Evolutionary conservation across 371 early-diverging fungal species (phyloP).

Genomic region (Mucor mucedo): DNA sequence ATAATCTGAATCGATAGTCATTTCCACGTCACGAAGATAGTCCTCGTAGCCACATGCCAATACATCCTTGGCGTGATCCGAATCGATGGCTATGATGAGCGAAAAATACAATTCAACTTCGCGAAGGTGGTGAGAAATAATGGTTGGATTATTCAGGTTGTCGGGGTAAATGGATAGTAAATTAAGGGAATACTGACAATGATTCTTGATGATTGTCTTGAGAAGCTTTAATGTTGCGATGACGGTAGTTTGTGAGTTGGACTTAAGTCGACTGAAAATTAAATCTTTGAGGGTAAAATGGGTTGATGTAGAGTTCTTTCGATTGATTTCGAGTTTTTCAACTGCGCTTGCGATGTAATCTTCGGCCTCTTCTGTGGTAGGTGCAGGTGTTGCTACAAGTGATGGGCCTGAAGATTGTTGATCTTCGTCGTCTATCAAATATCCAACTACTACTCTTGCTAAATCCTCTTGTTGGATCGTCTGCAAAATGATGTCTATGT

Average conservation of each 20-base stretch:
- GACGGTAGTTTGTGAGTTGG: slow-evolving; percentile 75
- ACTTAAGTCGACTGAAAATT: slow-evolving; percentile 75
- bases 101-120: slow-evolving; percentile 76
- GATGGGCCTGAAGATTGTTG: neutral
- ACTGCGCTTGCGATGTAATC: neutral
- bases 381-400: neutral
- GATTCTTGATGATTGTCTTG: slow-evolving; percentile 73
- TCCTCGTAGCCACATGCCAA: slow-evolving; percentile 72
- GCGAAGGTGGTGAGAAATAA: slow-evolving; percentile 69
- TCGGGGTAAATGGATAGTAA: slow-evolving; percentile 73
- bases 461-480: slow-evolving; percentile 77
- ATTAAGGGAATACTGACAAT: slow-evolving; percentile 76
- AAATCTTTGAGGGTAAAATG: slow-evolving; percentile 80
- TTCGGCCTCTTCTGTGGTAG: neutral
- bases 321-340: neutral
- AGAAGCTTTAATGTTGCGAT: slow-evolving; percentile 85
- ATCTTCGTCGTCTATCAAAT: slow-evolving; percentile 74
- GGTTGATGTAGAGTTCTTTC: slow-evolving; percentile 4
- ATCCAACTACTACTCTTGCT: slow-evolving; percentile 74
- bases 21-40: slow-evolving; percentile 81
- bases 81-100: slow-evolving; percentile 65
- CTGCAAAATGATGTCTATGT: slow-evolving; percentile 83
- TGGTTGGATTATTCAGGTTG: slow-evolving; percentile 26
- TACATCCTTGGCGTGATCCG: slow-evolving; percentile 57
- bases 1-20: slow-evolving; percentile 63